Percentiles rank a stretch among this genome's conserved stretches.
Evolutionary conservation across 228 moss, liverwort and hornwort species (phyloP).

Genomic region (Sphagnum fallax): DNA sequence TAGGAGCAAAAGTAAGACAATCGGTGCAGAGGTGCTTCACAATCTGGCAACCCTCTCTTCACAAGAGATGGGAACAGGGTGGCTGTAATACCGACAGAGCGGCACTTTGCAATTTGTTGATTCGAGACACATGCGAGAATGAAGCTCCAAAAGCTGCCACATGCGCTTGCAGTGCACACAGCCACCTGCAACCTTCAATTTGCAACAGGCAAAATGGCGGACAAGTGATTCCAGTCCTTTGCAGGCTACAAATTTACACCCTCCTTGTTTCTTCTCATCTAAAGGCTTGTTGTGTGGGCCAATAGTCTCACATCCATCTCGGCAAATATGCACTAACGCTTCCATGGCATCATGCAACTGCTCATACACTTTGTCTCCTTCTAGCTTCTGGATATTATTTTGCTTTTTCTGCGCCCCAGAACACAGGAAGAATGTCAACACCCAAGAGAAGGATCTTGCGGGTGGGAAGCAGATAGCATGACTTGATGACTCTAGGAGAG

Average conservation of each 20-base stretch:
- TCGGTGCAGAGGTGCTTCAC: background rate
- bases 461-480: too few species aligned
- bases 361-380: constrained; percentile 59
- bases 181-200: constrained; percentile 60
- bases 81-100: constrained; percentile 52
- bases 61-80: background rate
- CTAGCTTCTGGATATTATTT: constrained; percentile 47
- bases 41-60: background rate
- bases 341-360: constrained; percentile 80
- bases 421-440: background rate
- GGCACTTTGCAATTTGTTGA: constrained; percentile 68
- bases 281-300: constrained; percentile 46
- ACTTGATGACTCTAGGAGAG: too few species aligned
- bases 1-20: background rate
- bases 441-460: too few species aligned
- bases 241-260: constrained; percentile 63
- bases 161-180: constrained; percentile 85
- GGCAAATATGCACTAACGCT: constrained; percentile 75
- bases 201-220: constrained; percentile 83
- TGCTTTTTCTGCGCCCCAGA: constrained; percentile 40
- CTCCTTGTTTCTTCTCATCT: constrained; percentile 24
- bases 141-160: constrained; percentile 85
- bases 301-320: constrained; percentile 71
- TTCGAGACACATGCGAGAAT: constrained; percentile 67
- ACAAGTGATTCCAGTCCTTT: constrained; percentile 67